Conservation (phyloP, 495 filamentous ascomycete species). For the Neurospora sp. region DNA sequence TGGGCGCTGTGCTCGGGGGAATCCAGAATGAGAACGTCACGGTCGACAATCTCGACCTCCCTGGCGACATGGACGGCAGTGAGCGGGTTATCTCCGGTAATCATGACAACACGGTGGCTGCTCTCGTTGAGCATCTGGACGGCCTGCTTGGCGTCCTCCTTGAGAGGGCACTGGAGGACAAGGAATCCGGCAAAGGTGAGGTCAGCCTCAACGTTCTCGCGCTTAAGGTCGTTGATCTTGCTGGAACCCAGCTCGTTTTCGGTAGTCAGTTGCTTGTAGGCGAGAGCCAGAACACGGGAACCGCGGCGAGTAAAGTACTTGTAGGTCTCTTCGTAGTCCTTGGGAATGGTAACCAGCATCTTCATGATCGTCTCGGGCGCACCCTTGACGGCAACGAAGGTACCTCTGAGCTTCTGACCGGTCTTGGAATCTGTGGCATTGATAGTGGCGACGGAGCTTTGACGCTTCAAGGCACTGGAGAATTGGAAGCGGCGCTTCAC, state of each 20-base stretch:
- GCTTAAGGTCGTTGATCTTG: slow-evolving; percentile 83
- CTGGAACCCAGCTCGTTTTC: slow-evolving; percentile 70
- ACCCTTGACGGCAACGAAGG: slow-evolving; percentile 92
- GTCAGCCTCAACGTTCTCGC: slow-evolving; percentile 81
- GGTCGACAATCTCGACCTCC: slow-evolving; percentile 95
- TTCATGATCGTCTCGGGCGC: slow-evolving; percentile 91
- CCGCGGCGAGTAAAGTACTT: slow-evolving; percentile 96
- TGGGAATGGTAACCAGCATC: slow-evolving; percentile 75
- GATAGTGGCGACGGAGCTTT: slow-evolving; percentile 85
- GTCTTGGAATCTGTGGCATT: slow-evolving; percentile 54
- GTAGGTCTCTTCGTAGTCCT: slow-evolving; percentile 93
- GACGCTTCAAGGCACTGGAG: slow-evolving; percentile 89
- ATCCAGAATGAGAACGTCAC: slow-evolving; percentile 89
- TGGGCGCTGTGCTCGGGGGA: slow-evolving; percentile 76
- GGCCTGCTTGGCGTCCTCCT: slow-evolving; percentile 88
- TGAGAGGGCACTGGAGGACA: slow-evolving; percentile 88
- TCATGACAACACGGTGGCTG: slow-evolving; percentile 98
- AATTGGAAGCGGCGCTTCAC: slow-evolving; percentile 97
- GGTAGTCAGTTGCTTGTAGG: slow-evolving; percentile 76
- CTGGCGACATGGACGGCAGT: slow-evolving; percentile 93
- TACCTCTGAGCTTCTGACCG: slow-evolving; percentile 62
- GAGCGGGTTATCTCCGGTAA: slow-evolving; percentile 95
- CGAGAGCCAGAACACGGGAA: slow-evolving; percentile 84
- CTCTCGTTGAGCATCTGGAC: slow-evolving; percentile 98
- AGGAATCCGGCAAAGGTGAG: slow-evolving; percentile 90